Base-by-base conservation (phyloP, 345 rosid species). In the Boechera stricta region DNA sequence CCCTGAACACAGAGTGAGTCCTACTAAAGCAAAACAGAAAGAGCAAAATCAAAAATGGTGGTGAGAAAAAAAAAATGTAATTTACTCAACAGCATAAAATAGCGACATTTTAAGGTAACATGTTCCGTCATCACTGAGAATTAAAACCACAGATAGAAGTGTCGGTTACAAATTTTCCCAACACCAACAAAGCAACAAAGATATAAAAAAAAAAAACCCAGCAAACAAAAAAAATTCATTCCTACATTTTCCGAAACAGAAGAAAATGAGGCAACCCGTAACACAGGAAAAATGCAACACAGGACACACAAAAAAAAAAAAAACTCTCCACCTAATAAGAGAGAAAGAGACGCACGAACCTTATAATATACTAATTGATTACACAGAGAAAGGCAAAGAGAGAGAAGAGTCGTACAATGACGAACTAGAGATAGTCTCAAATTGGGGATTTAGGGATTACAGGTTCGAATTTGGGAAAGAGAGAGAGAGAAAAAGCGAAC, bases 401-500 rank as follows among this genome's bases (percentile, higher is more conserved):
- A 69, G 54, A 59, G 49, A 48, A 75, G 18, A 49, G 51, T 28
- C 56, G 72, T 81, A 77, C 67, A 63, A 75, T 56, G 5, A 61
- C 58, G 75, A 53, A 68, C 64, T 41, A 67, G 52, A 63, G 36
- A 4, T 35, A 55, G 55, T 72, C 42, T 16, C 49, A 41, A 66
- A 41, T 53, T 39, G 70, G 76, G 78, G 52, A 59, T 51, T 80
- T 77, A 82, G 81, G 87, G 87, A 63, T 82, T 39, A 61, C 71
- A 69, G 72, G 60, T 75, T 51, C 71, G 39, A 49, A 55, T 12
- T 48, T 44, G 69, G 67, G 44, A 41, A 10, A 41, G 4, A 8
- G 41, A 36, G 41, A 41, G 44, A 48, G 21, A 62, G 62, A 76
- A 10, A 18, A 31, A 33, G 9, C 16, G 16, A 68, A 29, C 8